Conservation (phyloP, 805 yeast species). For the Wickerhamomyces hampshirensis region DNA sequence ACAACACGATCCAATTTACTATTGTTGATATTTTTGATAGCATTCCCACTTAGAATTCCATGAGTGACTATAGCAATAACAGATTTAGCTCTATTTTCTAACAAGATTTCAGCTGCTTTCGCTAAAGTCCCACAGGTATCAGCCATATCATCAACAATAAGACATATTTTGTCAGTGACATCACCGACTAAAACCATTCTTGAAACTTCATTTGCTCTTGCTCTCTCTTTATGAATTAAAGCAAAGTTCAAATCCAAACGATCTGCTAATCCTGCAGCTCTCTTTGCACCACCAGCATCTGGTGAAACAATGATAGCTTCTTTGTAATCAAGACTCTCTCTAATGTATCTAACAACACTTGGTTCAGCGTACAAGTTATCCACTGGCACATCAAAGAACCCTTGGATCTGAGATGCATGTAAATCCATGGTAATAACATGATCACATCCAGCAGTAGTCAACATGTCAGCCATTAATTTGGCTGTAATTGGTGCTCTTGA, state of each 20-base stretch:
- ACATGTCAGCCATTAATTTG: slow-evolving; percentile 75
- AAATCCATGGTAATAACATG: slow-evolving; percentile 85
- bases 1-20: slow-evolving; percentile 65
- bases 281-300: slow-evolving; percentile 87
- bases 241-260: slow-evolving; percentile 76
- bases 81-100: slow-evolving; percentile 62
- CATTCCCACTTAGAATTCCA: slow-evolving; percentile 73
- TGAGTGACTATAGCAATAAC: slow-evolving; percentile 83
- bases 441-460: slow-evolving; percentile 80
- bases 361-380: slow-evolving; percentile 86
- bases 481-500: slow-evolving; percentile 85
- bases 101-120: slow-evolving; percentile 72
- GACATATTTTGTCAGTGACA: slow-evolving; percentile 68
- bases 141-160: slow-evolving; percentile 85
- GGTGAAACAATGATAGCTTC: slow-evolving; percentile 79
- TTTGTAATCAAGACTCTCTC: slow-evolving; percentile 50
- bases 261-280: slow-evolving; percentile 85
- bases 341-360: slow-evolving; percentile 68
- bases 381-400: slow-evolving; percentile 78
- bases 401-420: slow-evolving; percentile 88
- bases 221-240: slow-evolving; percentile 79
- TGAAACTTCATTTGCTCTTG: slow-evolving; percentile 77
- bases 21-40: slow-evolving; percentile 63
- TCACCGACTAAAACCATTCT: slow-evolving; percentile 86
- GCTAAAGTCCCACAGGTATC: slow-evolving; percentile 86